A percentile compares a stretch with the other conserved stretches of the same genome.
Conservation (phyloP, 331 rosid genomes). For the Saraca asoca region DNA sequence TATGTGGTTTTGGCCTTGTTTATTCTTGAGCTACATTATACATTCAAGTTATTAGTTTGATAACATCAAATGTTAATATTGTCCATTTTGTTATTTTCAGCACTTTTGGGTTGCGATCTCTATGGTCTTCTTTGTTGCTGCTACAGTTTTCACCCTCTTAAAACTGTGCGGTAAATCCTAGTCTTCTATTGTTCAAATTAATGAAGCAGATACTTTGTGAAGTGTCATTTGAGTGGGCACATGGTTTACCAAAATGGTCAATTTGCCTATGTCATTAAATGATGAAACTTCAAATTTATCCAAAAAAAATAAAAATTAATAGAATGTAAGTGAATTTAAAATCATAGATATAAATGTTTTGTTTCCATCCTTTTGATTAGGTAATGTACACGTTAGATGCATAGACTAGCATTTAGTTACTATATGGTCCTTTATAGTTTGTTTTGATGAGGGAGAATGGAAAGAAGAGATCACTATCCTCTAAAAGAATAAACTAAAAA, state of each 20-base stretch:
- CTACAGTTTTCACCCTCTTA: constrained; percentile 82
- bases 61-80: constrained; percentile 20
- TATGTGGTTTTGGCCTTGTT: constrained; percentile 29
- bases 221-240: constrained; percentile 27
- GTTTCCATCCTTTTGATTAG: too few relatives aligned
- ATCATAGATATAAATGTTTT: background rate
- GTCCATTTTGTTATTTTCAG: constrained; percentile 49
- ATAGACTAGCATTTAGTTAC: background rate
- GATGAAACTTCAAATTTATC: background rate
- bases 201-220: background rate
- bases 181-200: constrained; percentile 10
- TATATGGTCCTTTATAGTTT: too few relatives aligned
- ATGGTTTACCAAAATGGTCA: constrained; percentile 6
- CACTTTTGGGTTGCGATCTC: constrained; percentile 99
- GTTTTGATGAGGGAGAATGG: too few relatives aligned
- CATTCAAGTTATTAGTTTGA: constrained; percentile 23
- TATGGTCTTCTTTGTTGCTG: constrained; percentile 96
- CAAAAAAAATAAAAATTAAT: background rate
- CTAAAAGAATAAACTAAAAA: too few relatives aligned
- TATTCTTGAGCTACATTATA: constrained; percentile 20
- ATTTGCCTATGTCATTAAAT: constrained; percentile 7
- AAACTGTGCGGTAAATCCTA: constrained; percentile 74
- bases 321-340: background rate
- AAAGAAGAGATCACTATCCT: too few relatives aligned
- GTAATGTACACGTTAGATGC: background rate